phyloP scores from a whole-genome alignment of 2,329 filamentous ascomycete species.

The Aspergillus sclerotialis region DNA sequence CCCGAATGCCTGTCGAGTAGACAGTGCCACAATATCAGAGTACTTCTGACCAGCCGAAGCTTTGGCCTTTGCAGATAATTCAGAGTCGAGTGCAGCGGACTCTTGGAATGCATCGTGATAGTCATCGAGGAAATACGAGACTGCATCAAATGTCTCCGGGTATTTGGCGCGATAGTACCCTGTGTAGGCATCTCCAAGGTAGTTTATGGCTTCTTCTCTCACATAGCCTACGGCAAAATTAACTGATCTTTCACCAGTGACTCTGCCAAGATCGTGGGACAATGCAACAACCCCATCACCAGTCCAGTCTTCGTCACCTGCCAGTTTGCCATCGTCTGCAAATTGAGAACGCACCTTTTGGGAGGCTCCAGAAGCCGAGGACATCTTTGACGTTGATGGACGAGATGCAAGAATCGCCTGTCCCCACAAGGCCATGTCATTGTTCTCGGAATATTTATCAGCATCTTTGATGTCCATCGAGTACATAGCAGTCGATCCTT shows the following conservation, averaged over 20 bases:
- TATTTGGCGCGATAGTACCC: conserved; percentile 34
- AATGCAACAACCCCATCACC: conserved; percentile 28
- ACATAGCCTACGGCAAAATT: conserved; percentile 38
- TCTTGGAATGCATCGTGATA: conserved; percentile 30
- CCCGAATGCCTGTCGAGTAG: conserved; percentile 36
- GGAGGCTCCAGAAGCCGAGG: conserved; percentile 22
- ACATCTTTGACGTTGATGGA: conserved; percentile 18
- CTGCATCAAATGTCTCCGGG: conserved; percentile 24
- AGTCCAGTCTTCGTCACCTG: conserved; percentile 17
- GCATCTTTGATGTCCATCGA: conserved; percentile 25
- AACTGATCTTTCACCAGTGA: conserved; percentile 21
- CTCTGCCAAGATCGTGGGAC: conserved; percentile 32
- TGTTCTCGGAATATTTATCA: conserved; percentile 25
- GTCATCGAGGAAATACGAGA: conserved; percentile 35
- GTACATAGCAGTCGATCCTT: conserved; percentile 23
- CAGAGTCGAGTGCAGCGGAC: conserved; percentile 24
- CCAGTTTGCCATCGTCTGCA: conserved; percentile 22
- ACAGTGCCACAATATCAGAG: conserved; percentile 35
- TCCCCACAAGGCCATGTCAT: conserved; percentile 38
- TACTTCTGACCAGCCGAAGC: conserved; percentile 32
- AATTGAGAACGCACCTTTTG: conserved; percentile 25
- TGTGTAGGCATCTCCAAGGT: conserved; percentile 33
- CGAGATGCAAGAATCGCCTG: conserved; percentile 34
- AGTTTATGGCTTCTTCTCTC: conserved; percentile 35
- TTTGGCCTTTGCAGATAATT: conserved; percentile 21